Conservation (phyloP, 2,329 filamentous ascomycete genomes). For the Penicillium sp. region DNA sequence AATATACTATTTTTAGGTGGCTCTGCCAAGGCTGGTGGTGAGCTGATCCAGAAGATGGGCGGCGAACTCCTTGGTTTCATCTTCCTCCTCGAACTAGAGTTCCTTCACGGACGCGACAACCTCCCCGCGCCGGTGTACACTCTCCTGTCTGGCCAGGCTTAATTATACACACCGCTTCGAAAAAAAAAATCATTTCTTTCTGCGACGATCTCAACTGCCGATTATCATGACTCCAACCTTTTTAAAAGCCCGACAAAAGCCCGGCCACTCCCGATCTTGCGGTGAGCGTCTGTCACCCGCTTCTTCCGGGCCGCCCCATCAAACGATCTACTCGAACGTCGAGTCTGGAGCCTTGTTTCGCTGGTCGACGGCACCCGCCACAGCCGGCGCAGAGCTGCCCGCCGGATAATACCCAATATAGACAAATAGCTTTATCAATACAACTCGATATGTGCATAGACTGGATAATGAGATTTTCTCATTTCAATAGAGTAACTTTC, state of each 20-base stretch:
- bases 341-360: slow-evolving; percentile 4
- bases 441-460: slow-evolving; percentile 6
- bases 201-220: slow-evolving; percentile 9
- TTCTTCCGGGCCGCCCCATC: neutral
- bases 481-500: neutral
- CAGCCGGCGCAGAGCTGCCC: slow-evolving; percentile 10
- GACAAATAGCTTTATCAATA: slow-evolving; percentile 13
- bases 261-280: slow-evolving; percentile 4
- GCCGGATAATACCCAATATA: slow-evolving; percentile 11
- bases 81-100: slow-evolving; percentile 91
- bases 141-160: slow-evolving; percentile 59
- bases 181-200: slow-evolving; percentile 9
- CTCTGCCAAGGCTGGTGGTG: slow-evolving; percentile 76
- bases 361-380: slow-evolving; percentile 6
- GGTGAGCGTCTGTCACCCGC: slow-evolving; percentile 1
- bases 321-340: neutral
- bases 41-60: slow-evolving; percentile 76
- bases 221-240: slow-evolving; percentile 7
- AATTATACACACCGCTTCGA: slow-evolving; percentile 7
- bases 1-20: slow-evolving; percentile 54
- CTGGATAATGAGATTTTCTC: neutral
- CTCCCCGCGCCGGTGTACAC: slow-evolving; percentile 76
- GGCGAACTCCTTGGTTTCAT: slow-evolving; percentile 80
- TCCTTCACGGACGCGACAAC: slow-evolving; percentile 84
- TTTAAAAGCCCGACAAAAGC: neutral